Percentiles rank a stretch among this genome's conserved stretches.
These are phyloP conservation scores for Beauveria australis DNA, from an alignment of 2,329 filamentous ascomycete genomes.

Conservation along the genomic window DNA sequence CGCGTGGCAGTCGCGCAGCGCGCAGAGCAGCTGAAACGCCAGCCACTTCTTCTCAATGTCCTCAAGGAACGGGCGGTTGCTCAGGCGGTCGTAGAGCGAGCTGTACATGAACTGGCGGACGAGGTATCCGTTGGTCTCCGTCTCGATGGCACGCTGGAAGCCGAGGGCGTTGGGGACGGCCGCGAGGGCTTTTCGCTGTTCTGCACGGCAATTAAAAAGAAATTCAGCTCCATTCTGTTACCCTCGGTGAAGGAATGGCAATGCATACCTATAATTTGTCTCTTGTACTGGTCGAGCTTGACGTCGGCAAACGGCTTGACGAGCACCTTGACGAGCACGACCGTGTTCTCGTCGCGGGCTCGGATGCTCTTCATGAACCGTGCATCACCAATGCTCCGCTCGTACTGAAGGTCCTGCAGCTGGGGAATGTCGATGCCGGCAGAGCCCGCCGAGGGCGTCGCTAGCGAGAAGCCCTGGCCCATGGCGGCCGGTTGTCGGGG, in stretches of 20 bases:
- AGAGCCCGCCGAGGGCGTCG: constrained; percentile 81
- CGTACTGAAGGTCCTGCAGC: constrained; percentile 81
- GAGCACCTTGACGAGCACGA: constrained; percentile 89
- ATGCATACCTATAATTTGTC: constrained; percentile 58
- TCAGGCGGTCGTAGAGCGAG: constrained; percentile 93
- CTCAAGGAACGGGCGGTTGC: constrained; percentile 91
- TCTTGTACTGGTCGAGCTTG: constrained; percentile 70
- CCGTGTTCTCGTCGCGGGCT: constrained; percentile 79
- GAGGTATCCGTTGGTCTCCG: constrained; percentile 82
- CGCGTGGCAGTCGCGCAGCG: constrained; percentile 82
- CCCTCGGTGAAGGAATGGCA: no score
- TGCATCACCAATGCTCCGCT: constrained; percentile 83
- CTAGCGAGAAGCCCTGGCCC: constrained; percentile 95
- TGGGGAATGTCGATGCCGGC: constrained; percentile 92
- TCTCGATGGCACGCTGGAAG: constrained; percentile 88
- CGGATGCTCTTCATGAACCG: constrained; percentile 96
- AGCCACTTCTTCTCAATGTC: constrained; percentile 99
- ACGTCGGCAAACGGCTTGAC: constrained; percentile 85
- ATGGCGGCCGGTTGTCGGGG: constrained; percentile 38
- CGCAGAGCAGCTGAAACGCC: constrained; percentile 88
- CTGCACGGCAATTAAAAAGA: constrained; percentile 31
- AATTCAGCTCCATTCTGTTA: not conserved
- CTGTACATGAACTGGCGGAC: constrained; percentile 94
- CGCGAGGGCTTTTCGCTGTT: constrained; percentile 68
- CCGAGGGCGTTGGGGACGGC: constrained; percentile 85